Evolutionary conservation across 2,329 filamentous ascomycete genomes (phyloP).

Genomic region (Xylariaceae sp.): DNA sequence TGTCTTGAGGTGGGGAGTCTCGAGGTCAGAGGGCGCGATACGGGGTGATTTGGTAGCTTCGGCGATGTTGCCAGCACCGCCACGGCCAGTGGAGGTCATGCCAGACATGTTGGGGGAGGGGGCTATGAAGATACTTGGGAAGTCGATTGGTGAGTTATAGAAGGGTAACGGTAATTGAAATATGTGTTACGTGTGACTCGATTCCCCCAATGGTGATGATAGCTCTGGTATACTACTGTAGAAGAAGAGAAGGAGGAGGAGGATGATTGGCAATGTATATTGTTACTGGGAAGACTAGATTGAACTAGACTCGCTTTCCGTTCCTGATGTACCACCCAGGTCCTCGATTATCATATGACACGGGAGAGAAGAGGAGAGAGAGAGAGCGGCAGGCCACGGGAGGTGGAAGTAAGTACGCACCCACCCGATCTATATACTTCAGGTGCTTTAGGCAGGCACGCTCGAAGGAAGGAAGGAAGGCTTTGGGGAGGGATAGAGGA

Average conservation of each 20-base stretch:
- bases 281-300: no score
- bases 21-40: conserved; percentile 68
- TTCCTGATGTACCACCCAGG: background rate
- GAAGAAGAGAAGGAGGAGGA: no score
- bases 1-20: conserved; percentile 83
- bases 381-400: background rate
- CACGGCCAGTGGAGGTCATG: conserved; percentile 73
- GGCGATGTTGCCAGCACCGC: conserved; percentile 79
- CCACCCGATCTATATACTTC: background rate
- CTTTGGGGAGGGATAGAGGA: background rate
- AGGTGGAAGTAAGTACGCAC: background rate
- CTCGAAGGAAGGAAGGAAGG: background rate
- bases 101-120: conserved; percentile 42
- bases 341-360: background rate
- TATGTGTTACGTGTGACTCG: background rate
- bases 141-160: background rate
- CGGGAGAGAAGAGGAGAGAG: background rate
- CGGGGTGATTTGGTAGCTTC: conserved; percentile 55
- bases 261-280: background rate
- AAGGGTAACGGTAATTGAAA: background rate
- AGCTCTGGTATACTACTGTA: background rate
- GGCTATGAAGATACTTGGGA: background rate
- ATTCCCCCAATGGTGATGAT: background rate
- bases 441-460: background rate
- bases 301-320: background rate